Base-by-base conservation (phyloP, 441 rosid species). In the Corymbia citriodora region DNA sequence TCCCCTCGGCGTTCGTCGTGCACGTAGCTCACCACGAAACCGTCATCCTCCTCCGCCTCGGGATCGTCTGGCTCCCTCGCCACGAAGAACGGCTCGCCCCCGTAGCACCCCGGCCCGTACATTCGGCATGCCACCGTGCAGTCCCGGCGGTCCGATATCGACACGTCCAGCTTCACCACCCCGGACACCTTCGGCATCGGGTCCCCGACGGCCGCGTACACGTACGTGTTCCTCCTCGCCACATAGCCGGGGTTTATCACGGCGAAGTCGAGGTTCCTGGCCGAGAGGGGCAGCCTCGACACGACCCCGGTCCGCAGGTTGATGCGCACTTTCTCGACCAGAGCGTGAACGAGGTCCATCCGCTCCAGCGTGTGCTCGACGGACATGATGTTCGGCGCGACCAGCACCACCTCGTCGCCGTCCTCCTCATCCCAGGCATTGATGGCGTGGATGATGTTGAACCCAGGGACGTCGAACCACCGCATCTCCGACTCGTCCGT, bases 401-500 rank as follows among this genome's bases (percentile, higher is more conserved):
- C 70, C 88, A 97, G 31, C 29, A 95, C 96, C 27, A 96, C 45
- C 2, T 94, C 88, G 49, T 93, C 83, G 10, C 94, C 96, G 27
- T 95, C 95, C 23, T 94, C 98, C 88, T 97, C 99, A 45, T 97
- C 99, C 99, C 99, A 97, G 1, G 99, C 98, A 54, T 97, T 97
- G 68, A 96, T 93, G 8, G 95, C 93, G 94, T 97, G 99, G 4
- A 97, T 91, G 36, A 92, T 90, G 90, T 97, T 97, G 91, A 97
- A 96, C 6, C 99, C 99, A 10, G 99, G 98, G 40, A 95, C 97
- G 10, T 97, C 96, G 21, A 98, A 98, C 99, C 98, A 98, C 87
- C 72, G 95, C 92, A 98, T 95, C 86, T 95, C 94, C 2, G 97
- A 94, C 88, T 96, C 98, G 48, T 96, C 95, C 40, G 68, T 95